Conservation (phyloP, 495 filamentous ascomycete species). For the Xylaria sp. region DNA sequence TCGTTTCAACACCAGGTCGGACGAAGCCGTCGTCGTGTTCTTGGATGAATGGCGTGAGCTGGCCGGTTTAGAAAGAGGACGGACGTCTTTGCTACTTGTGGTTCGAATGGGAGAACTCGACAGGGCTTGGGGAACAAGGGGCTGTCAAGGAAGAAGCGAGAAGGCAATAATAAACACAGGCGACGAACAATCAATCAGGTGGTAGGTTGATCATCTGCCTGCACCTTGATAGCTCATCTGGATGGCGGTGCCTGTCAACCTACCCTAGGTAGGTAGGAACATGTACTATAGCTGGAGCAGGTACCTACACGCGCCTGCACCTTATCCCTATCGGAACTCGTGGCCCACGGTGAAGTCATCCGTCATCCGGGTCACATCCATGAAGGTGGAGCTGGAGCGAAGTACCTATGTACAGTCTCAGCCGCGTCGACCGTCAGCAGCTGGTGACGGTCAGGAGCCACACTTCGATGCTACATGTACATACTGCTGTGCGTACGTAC, state of each 20-base stretch:
- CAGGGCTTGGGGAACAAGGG: neutral
- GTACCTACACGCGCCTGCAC: neutral
- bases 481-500: too few relatives aligned
- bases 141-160: neutral
- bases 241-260: too few relatives aligned
- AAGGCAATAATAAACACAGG: neutral
- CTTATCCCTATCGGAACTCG: conserved; percentile 16
- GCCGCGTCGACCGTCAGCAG: neutral
- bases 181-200: neutral
- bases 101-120: neutral
- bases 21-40: conserved; percentile 1
- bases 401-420: neutral
- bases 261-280: neutral
- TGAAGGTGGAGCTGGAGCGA: neutral
- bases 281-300: too few relatives aligned
- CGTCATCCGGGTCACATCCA: neutral
- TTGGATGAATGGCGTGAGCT: neutral
- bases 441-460: neutral
- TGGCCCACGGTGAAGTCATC: conserved; percentile 14
- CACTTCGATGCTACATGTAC: neutral
- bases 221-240: neutral
- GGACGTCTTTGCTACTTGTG: conserved; percentile 2
- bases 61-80: too few relatives aligned
- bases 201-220: conserved; percentile 1
- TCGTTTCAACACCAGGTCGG: neutral